Base-by-base conservation (phyloP, 176 grass and related monocot species). In the Saccharum spontaneum region DNA sequence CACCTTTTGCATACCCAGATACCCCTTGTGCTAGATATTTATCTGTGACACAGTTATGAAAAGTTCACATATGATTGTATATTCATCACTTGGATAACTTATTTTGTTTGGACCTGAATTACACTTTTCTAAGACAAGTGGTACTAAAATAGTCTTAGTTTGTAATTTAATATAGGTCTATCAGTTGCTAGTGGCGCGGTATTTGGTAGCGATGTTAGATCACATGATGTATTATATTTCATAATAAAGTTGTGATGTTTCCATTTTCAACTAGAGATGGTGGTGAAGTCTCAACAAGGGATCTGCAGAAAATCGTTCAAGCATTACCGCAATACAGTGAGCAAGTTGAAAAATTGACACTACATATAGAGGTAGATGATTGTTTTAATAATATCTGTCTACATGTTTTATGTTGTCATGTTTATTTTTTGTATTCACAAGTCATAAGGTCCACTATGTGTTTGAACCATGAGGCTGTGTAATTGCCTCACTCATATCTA, bases 241-340 rank as follows among this genome's bases (percentile, higher is more conserved):
- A 20, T 86, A 44, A 63, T 57, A 54, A 77, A 84, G 34, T 89
- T 77, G 52, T 36, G 43, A 37, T 45, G 31, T 80, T 90, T 82
- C 37, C 31, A 18, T 90, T 85, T 65, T 84, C 69, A 84, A 90
- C 71, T 90, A 95, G 97, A 95, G 91, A 95, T 92, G 95, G 90
- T 72, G 84, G 79, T 86, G 97, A 98, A 89, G 86, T 98, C 49
- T 98, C 97, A 86, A 98, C 97, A 28, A 94, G 79, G 81, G 97
- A 95, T 86, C 78, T 98, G 39, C 93, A 98, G 75, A 98, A 92
- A 86, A 90, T 98, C 38, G 93, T 98, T 85, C 97, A 98, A 86
- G 88, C 97, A 67, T 91, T 98, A 88, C 97, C 97, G 33, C 93
- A 98, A 90, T 98, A 98, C 18, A 77, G 89, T 33, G 97, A 98